These are phyloP conservation scores for Balakata baccata DNA, from an alignment of 345 rosid genomes.

Conservation along the genomic window DNA sequence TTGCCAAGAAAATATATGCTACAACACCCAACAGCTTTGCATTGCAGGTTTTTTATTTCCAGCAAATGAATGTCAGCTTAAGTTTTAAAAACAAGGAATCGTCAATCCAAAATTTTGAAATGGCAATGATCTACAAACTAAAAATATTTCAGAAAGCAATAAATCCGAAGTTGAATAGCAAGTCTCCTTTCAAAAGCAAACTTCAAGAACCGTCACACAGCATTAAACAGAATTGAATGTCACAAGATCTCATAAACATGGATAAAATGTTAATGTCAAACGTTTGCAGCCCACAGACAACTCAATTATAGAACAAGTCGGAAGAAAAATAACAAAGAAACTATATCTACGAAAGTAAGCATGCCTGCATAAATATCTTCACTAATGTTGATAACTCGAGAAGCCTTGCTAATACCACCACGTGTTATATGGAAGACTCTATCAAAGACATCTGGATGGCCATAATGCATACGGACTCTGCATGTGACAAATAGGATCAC, in stretches of 20 bases:
- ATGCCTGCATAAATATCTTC: constrained; percentile 93
- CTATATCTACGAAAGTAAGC: constrained; percentile 1
- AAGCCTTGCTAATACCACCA: constrained; percentile 99
- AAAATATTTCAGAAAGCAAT: background rate
- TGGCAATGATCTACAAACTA: background rate
- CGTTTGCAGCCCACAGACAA: background rate
- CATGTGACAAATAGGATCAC: constrained; percentile 10
- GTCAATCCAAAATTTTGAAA: background rate
- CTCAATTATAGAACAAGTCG: background rate
- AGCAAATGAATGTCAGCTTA: background rate
- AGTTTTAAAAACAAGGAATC: background rate
- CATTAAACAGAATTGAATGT: background rate
- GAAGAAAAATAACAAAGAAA: background rate
- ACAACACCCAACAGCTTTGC: background rate
- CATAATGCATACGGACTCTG: constrained; percentile 99
- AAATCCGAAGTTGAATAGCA: background rate
- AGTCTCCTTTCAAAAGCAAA: background rate
- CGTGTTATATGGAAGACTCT: constrained; percentile 96
- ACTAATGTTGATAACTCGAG: constrained; percentile 95
- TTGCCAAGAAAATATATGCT: background rate
- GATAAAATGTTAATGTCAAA: background rate
- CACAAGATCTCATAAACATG: background rate
- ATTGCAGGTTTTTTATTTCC: background rate
- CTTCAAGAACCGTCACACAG: background rate
- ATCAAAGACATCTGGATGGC: constrained; percentile 98